Conservation (phyloP, 208 protist species). For the Leishmania tropica region DNA sequence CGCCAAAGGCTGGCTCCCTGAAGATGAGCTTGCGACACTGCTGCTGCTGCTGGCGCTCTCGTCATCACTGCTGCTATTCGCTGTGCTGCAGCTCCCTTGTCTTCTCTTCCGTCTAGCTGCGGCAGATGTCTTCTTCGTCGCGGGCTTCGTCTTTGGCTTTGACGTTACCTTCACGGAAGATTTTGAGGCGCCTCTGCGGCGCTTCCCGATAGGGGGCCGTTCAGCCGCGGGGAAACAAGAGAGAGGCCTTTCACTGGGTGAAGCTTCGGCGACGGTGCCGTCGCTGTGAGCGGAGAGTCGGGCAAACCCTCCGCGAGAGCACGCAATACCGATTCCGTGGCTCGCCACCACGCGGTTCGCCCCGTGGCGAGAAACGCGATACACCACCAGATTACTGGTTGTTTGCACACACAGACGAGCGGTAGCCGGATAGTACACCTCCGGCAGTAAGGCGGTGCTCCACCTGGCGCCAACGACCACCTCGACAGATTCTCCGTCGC, state of each 20-base stretch:
- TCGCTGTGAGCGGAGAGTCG: not conserved
- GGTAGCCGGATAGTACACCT: conserved; percentile 64
- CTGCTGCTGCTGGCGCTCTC: not conserved
- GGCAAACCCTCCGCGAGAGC: conserved; percentile 10
- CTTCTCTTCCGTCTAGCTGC: not conserved
- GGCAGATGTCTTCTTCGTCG: not conserved
- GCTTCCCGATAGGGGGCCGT: not conserved
- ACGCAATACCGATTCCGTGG: conserved; percentile 45
- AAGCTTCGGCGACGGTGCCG: not conserved
- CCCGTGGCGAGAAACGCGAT: conserved; percentile 60
- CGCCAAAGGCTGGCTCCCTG: not conserved
- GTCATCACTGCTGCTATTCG: conserved; percentile 16
- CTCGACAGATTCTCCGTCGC: conserved; percentile 30
- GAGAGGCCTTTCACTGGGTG: not conserved
- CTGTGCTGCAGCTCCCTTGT: not conserved
- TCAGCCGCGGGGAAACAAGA: not conserved
- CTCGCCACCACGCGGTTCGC: conserved; percentile 30
- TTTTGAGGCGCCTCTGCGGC: not conserved
- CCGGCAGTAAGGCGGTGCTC: conserved; percentile 47
- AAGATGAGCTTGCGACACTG: not conserved
- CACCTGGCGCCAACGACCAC: conserved; percentile 69
- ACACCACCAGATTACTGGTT: conserved; percentile 62
- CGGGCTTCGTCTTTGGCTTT: not conserved
- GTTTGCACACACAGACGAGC: conserved; percentile 72
- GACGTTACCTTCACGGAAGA: not conserved